Evolutionary conservation across 129 eudicot species (phyloP), one percentile per base, ranked within the genome.

Genomic region (Saposhnikovia divaricata): DNA sequence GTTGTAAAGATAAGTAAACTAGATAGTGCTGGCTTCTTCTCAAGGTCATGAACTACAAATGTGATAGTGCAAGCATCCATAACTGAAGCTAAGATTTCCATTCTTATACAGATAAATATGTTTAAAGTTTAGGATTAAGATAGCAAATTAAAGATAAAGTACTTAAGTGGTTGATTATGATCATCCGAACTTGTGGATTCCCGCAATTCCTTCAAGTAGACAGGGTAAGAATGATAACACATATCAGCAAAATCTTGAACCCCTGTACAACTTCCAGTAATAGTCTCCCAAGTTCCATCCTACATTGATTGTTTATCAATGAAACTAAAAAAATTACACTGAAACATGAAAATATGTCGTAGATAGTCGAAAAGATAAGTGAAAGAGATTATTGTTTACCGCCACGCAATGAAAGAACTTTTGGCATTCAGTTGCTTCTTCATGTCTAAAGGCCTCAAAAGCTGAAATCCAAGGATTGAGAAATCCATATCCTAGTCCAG

Each of bases 221-320:
- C 82, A 14, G 90, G 96, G 81, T 89, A 95, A 61, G 97, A 95
- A 88, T 92, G 94, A 79, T 86, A 77, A 81, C 99, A 95, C 44
- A 95, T 39, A 84, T 95, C 99, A 46, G 88, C 89, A 75, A 95
- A 95, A 79, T 95, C 99, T 48, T 92, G 86, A 85, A 95, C 99
- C 2, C 82, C 97, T 2, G 93, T 90, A 81, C 93, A 89, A 83
- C 99, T 92, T 82, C 99, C 99, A 82, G 88, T 89, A 69, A 95
- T 80, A 19, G 97, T 90, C 53, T 88, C 94, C 99, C 95, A 90
- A 70, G 99, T 95, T 81, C 99, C 99, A 85, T 95, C 99, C 99
- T 95, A 71, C 34, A 65, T 59, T 12, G 77, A 72, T 59, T 8
- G 74, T n/a, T 75, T 63, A 31, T 70, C 25, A 43, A 28, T 28